Evolutionary conservation across 352 stramenopile species (phyloP).

Genomic region (Globisporangium sylvaticum): DNA sequence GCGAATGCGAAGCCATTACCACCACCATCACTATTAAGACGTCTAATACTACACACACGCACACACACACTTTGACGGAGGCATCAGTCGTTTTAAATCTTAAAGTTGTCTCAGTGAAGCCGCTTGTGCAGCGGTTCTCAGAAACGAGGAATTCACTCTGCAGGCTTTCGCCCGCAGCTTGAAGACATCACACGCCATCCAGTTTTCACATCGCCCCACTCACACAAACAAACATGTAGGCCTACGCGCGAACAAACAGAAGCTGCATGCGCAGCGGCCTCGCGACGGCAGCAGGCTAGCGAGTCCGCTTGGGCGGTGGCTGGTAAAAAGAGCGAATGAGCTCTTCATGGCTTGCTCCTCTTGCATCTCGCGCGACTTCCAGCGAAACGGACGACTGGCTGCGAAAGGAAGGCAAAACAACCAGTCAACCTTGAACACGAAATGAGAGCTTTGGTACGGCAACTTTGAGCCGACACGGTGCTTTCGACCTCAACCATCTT

Average conservation of each 20-base stretch:
- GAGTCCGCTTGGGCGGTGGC: not conserved
- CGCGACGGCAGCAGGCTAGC: too few species aligned
- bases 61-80: slow-evolving; percentile 17
- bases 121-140: slow-evolving; percentile 86
- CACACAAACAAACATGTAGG: slow-evolving; percentile 9
- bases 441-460: too few species aligned
- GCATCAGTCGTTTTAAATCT: slow-evolving; percentile 80
- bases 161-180: slow-evolving; percentile 33
- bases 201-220: not conserved
- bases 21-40: too few species aligned
- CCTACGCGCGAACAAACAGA: not conserved
- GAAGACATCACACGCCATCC: slow-evolving; percentile 75
- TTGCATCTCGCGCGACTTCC: not conserved
- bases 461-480: too few species aligned
- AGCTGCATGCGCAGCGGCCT: not conserved
- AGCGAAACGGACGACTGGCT: not conserved
- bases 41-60: too few species aligned
- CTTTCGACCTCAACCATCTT: too few species aligned
- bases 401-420: not conserved
- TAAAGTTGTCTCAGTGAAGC: slow-evolving; percentile 84
- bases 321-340: not conserved
- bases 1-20: too few species aligned
- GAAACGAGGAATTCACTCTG: slow-evolving; percentile 91
- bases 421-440: too few species aligned
- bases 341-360: not conserved